These are phyloP conservation scores for Bidens hawaiensis DNA, from an alignment of 140 eudicot species.

Conservation along the genomic window DNA sequence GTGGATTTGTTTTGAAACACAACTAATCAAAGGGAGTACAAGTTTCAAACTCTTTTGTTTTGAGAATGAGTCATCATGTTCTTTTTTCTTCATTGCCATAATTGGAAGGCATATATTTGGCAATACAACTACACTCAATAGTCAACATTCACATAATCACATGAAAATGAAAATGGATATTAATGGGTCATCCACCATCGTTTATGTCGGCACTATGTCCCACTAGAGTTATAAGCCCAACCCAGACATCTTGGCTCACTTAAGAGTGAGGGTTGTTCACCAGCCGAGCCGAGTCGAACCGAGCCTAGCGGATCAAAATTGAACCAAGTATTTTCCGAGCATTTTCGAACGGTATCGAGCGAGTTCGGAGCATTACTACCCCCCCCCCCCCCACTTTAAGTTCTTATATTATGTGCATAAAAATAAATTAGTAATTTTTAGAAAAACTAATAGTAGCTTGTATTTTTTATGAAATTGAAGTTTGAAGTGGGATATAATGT, in stretches of 20 bases:
- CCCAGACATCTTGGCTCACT: neutral
- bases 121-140: conserved; percentile 1
- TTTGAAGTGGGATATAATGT: too few relatives aligned
- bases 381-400: too few relatives aligned
- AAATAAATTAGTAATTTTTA: too few relatives aligned
- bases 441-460: too few relatives aligned
- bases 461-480: too few relatives aligned
- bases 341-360: too few relatives aligned
- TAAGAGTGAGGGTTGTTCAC: neutral
- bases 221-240: neutral
- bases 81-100: conserved; percentile 6
- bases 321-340: too few relatives aligned
- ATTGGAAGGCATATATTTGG: conserved; percentile 8
- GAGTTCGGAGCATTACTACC: too few relatives aligned
- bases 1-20: neutral
- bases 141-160: too few relatives aligned
- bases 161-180: neutral
- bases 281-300: too few relatives aligned
- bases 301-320: too few relatives aligned
- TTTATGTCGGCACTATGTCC: neutral
- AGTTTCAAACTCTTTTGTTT: neutral
- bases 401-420: too few relatives aligned
- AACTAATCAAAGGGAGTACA: neutral
- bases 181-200: neutral
- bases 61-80: neutral